These are phyloP conservation scores for Geranium incanum DNA, from an alignment of 441 rosid genomes.

Conservation along the genomic window DNA sequence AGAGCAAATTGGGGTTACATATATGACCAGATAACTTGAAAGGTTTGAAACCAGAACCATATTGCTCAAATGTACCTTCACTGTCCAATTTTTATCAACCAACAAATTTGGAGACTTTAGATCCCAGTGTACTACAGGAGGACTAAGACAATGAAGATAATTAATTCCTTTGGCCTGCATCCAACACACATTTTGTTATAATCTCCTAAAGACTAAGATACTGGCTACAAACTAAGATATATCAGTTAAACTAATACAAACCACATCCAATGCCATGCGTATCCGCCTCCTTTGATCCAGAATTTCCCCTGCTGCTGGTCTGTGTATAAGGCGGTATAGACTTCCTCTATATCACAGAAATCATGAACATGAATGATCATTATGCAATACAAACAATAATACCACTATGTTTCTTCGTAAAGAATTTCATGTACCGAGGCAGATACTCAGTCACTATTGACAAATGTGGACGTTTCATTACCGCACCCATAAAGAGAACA, in stretches of 20 bases:
- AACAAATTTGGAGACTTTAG: constrained; percentile 86
- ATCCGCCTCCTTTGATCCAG: constrained; percentile 78
- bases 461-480: constrained; percentile 71
- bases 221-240: neutral
- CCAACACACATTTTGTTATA: constrained; percentile 19
- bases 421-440: constrained; percentile 47
- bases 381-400: neutral
- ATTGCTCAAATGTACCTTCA: constrained; percentile 45
- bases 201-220: neutral
- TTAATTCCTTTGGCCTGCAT: constrained; percentile 92
- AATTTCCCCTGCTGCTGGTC: constrained; percentile 76
- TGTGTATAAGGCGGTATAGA: constrained; percentile 75
- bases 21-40: too few species aligned
- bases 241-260: constrained; percentile 27
- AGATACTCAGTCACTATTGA: constrained; percentile 92
- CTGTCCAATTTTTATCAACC: constrained; percentile 94
- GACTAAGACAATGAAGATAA: constrained; percentile 82
- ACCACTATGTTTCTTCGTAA: neutral
- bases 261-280: constrained; percentile 96
- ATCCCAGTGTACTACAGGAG: constrained; percentile 97
- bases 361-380: constrained; percentile 8
- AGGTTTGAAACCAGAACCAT: neutral
- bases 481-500: constrained; percentile 98
- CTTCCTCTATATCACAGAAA: constrained; percentile 60
- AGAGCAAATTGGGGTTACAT: neutral